Conservation (phyloP, 129 eudicot genomes). For the Flaveria ramosissima region DNA sequence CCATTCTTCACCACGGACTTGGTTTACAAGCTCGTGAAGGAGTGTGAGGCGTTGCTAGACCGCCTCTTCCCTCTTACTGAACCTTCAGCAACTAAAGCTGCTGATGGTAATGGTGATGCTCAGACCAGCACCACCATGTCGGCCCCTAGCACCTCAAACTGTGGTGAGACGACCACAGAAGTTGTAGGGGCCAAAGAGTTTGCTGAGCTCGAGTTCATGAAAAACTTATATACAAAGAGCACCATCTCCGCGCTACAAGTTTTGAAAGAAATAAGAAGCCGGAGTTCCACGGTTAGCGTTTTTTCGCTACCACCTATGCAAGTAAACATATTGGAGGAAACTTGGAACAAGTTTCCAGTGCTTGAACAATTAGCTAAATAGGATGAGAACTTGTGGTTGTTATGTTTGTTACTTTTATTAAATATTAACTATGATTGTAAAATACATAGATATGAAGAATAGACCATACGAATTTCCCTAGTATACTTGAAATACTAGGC, state of each 20-base stretch:
- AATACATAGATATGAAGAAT: constrained; percentile 20
- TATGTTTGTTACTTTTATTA: constrained; percentile 14
- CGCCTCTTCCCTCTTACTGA: constrained; percentile 47
- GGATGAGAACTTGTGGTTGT: neutral
- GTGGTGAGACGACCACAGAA: constrained; percentile 2
- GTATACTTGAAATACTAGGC: neutral
- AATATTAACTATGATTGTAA: constrained; percentile 37
- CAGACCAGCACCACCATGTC: neutral
- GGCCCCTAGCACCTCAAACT: constrained; percentile 15
- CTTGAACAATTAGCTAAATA: constrained; percentile 77
- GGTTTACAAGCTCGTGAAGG: constrained; percentile 77
- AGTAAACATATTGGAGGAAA: constrained; percentile 51
- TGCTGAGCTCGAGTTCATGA: constrained; percentile 65
- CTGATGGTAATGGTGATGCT: constrained; percentile 21
- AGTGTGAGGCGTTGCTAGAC: constrained; percentile 73
- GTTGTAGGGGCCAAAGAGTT: constrained; percentile 46
- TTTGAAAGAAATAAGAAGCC: constrained; percentile 74
- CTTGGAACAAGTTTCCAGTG: constrained; percentile 69
- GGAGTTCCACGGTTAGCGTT: constrained; percentile 79
- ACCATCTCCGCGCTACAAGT: constrained; percentile 69
- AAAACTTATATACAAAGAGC: constrained; percentile 69
- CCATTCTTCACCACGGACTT: constrained; percentile 84
- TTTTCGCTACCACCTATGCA: constrained; percentile 88
- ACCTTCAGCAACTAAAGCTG: constrained; percentile 28
- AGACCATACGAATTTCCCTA: neutral